Percentiles rank a stretch among this genome's conserved stretches.
Evolutionary conservation across 2,329 filamentous ascomycete species (phyloP).

Genomic region (Hymenoscyphus linearis): DNA sequence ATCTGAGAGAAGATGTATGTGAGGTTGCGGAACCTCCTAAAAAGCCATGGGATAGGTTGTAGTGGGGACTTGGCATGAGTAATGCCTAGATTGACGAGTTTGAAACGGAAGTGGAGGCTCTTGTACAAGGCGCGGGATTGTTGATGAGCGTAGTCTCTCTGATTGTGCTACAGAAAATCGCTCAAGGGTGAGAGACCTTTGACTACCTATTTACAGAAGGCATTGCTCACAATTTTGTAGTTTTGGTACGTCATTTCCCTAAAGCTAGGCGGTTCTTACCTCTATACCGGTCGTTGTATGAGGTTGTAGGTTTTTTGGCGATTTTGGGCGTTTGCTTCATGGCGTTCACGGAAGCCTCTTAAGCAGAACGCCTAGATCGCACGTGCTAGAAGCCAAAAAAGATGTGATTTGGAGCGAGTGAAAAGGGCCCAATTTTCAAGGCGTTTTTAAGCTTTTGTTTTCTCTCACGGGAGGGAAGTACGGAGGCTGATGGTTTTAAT

Average conservation of each 20-base stretch:
- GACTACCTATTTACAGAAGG: not conserved
- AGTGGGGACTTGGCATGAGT: not conserved
- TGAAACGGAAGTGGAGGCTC: not conserved
- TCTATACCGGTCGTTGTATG: no score
- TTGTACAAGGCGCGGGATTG: not conserved
- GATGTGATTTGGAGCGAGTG: not conserved
- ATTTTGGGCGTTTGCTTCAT: not conserved
- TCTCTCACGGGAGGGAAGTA: no score
- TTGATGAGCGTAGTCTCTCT: slow-evolving; percentile 8
- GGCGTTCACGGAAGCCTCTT: not conserved
- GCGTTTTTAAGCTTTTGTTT: not conserved
- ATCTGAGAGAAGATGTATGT: not conserved
- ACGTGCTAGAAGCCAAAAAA: not conserved
- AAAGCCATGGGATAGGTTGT: not conserved
- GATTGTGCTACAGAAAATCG: slow-evolving; percentile 14
- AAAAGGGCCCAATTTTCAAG: not conserved
- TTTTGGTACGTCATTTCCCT: not conserved
- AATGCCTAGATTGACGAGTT: not conserved
- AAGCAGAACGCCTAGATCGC: not conserved
- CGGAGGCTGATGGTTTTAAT: not conserved
- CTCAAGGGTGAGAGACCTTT: slow-evolving; percentile 9
- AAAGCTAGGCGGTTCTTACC: not conserved
- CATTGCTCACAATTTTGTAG: not conserved
- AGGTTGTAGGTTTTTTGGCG: not conserved
- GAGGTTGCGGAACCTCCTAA: not conserved